A percentile compares a stretch with the other conserved stretches of the same genome.
Evolutionary conservation across 352 stramenopile genomes (phyloP).

Genomic region (Globisporangium apiculatum): DNA sequence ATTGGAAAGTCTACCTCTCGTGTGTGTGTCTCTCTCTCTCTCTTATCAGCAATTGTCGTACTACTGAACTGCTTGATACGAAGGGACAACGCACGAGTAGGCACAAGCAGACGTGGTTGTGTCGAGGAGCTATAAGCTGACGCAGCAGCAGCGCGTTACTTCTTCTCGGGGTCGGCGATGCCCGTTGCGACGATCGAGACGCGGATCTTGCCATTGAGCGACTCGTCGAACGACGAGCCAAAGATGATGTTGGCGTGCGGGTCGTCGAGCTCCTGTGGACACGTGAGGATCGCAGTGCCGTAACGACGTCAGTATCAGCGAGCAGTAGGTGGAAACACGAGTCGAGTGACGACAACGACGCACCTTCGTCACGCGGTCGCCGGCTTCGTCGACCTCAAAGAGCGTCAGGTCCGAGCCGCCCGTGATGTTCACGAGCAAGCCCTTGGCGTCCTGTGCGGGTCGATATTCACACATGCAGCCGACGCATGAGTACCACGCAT

Average conservation of each 20-base stretch:
- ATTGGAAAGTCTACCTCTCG: neutral
- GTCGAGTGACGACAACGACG: neutral
- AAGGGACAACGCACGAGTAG: too few relatives aligned
- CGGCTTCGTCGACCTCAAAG: constrained; percentile 87
- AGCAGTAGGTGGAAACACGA: neutral
- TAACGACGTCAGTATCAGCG: neutral
- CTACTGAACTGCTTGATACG: too few relatives aligned
- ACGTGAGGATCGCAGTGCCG: neutral
- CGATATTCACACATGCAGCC: too few relatives aligned
- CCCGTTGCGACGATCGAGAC: constrained; percentile 85
- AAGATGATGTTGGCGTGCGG: constrained; percentile 87
- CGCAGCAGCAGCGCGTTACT: constrained; percentile 23
- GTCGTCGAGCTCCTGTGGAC: constrained; percentile 70
- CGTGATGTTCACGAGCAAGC: constrained; percentile 94
- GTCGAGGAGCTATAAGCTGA: neutral
- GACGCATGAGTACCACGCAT: neutral
- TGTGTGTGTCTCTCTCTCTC: neutral
- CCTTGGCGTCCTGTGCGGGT: constrained; percentile 66
- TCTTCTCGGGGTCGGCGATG: constrained; percentile 76
- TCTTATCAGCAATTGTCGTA: neutral
- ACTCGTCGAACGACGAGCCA: constrained; percentile 80
- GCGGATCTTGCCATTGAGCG: constrained; percentile 70
- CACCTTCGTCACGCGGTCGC: constrained; percentile 73
- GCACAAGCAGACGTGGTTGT: too few relatives aligned
- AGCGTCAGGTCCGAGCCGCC: constrained; percentile 91